Conservation (phyloP, 192 early-diverging fungal species). For the Tieghemiomyces parasiticus region DNA sequence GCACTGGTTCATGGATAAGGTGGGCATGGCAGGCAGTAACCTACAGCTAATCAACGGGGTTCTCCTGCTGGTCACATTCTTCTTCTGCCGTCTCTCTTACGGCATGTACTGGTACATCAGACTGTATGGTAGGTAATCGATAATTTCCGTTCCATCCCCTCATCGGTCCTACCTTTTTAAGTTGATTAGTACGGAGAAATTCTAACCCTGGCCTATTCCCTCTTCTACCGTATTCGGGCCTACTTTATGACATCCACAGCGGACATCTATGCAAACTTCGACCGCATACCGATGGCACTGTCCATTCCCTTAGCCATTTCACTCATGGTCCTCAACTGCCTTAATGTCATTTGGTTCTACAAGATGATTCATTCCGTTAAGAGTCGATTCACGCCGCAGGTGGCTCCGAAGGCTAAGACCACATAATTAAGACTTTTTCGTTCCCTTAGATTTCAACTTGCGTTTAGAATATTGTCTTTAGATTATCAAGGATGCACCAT, state of each 20-base stretch:
- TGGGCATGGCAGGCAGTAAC: constrained; percentile 21
- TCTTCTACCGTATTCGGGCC: neutral
- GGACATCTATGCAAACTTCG: neutral
- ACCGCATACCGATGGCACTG: neutral
- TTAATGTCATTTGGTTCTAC: neutral
- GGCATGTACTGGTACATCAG: constrained; percentile 16
- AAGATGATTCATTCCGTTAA: neutral
- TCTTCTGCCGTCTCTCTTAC: constrained; percentile 21
- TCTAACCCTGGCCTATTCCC: neutral
- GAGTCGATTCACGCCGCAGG: neutral
- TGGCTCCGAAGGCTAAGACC: too few species aligned
- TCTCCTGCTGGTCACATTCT: constrained; percentile 27
- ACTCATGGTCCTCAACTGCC: neutral
- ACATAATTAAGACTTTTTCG: too few species aligned
- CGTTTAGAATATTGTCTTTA: too few species aligned
- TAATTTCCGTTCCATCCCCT: neutral
- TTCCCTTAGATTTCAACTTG: too few species aligned
- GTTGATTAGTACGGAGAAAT: neutral
- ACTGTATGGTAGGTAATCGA: constrained; percentile 17
- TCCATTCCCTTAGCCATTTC: neutral
- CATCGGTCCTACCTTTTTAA: neutral
- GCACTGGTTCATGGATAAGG: constrained; percentile 40
- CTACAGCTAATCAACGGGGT: constrained; percentile 32
- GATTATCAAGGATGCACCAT: too few species aligned
- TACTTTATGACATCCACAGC: neutral